These are phyloP conservation scores for Macrophomina tecta DNA, from an alignment of 2,329 filamentous ascomycete genomes.

Conservation along the genomic window DNA sequence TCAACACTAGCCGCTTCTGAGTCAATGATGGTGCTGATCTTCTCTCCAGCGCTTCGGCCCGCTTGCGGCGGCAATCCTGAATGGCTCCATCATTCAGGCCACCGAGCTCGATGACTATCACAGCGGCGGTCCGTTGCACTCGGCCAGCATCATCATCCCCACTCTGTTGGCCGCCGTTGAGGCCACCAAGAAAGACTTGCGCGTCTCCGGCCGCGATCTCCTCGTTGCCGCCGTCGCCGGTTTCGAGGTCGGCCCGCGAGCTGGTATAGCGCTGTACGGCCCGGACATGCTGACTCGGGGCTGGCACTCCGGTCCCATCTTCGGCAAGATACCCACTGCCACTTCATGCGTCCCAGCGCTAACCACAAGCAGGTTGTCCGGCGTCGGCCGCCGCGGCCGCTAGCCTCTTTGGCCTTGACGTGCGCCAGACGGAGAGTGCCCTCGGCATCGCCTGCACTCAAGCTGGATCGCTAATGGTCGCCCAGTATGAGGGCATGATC, in stretches of 20 bases:
- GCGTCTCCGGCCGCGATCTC: constrained; percentile 37
- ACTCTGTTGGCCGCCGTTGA: constrained; percentile 47
- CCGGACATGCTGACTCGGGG: constrained; percentile 46
- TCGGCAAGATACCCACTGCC: constrained; percentile 32
- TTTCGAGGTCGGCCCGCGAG: constrained; percentile 49
- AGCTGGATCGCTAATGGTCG: constrained; percentile 49
- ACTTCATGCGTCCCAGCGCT: neutral
- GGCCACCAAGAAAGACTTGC: constrained; percentile 19
- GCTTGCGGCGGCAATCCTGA: constrained; percentile 49
- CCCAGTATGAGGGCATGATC: constrained; percentile 51
- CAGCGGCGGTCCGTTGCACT: constrained; percentile 49
- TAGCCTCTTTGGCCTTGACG: constrained; percentile 42
- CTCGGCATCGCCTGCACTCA: constrained; percentile 51
- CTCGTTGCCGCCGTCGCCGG: constrained; percentile 48
- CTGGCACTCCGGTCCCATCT: constrained; percentile 51
- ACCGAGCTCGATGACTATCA: constrained; percentile 56
- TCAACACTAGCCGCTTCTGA: neutral
- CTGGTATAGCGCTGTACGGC: constrained; percentile 47
- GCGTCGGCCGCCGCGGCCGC: constrained; percentile 41
- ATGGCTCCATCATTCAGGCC: constrained; percentile 52
- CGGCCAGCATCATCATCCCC: constrained; percentile 46
- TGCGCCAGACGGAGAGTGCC: constrained; percentile 42
- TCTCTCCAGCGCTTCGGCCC: constrained; percentile 31
- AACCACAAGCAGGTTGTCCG: constrained; percentile 35
- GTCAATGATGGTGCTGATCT: neutral